These are phyloP conservation scores for Plenodomus tracheiphilus DNA, from an alignment of 2,329 filamentous ascomycete species.

Conservation along the genomic window DNA sequence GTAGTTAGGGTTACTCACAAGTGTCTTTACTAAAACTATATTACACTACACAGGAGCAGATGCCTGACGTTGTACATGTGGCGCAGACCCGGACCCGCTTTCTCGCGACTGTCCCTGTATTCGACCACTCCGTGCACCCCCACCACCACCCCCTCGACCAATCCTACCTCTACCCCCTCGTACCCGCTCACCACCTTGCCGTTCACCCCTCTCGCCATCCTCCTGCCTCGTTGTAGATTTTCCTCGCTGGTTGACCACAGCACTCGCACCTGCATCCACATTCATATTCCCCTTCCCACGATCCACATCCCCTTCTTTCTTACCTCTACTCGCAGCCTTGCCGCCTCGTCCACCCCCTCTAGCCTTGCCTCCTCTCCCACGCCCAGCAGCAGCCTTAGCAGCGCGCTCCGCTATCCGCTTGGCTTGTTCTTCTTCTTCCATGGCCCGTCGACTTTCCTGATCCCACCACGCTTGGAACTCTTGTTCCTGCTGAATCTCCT, in stretches of 20 bases:
- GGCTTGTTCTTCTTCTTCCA: constrained; percentile 56
- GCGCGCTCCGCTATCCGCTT: neutral
- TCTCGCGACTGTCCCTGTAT: too few relatives aligned
- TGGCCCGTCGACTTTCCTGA: constrained; percentile 73
- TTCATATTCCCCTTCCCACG: constrained; percentile 18
- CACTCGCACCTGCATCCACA: neutral
- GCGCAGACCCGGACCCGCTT: too few relatives aligned
- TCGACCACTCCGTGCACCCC: too few relatives aligned
- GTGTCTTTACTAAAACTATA: too few relatives aligned
- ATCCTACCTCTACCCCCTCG: constrained; percentile 20
- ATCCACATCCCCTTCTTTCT: constrained; percentile 22
- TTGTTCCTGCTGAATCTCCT: constrained; percentile 96
- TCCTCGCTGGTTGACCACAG: constrained; percentile 6
- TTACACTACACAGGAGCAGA: too few relatives aligned
- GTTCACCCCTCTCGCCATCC: constrained; percentile 10
- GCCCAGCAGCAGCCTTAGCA: constrained; percentile 3
- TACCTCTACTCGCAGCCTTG: constrained; percentile 28
- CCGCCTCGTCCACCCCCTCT: neutral
- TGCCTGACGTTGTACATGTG: too few relatives aligned
- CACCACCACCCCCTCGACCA: constrained; percentile 26
- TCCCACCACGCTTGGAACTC: constrained; percentile 98
- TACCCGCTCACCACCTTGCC: neutral
- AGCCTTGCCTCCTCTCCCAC: constrained; percentile 17
- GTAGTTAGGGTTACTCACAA: too few relatives aligned
- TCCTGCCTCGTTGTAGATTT: constrained; percentile 7